A percentile compares a stretch with the other conserved stretches of the same genome.
These are phyloP conservation scores for Vigna reflexopilosa DNA, from an alignment of 306 rosid species.

Conservation along the genomic window DNA sequence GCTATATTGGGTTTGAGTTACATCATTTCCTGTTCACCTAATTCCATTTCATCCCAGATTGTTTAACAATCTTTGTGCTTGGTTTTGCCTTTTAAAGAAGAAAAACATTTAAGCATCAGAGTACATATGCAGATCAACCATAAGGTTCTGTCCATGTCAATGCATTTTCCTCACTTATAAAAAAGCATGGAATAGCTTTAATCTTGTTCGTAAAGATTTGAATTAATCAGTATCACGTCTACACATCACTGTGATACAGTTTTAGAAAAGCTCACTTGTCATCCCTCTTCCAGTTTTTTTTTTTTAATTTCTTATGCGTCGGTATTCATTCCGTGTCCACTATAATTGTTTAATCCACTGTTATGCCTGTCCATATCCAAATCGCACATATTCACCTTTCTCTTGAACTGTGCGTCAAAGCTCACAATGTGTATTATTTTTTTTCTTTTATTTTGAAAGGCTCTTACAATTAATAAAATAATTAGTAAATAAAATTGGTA, in stretches of 20 bases:
- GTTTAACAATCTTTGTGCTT: conserved; percentile 7
- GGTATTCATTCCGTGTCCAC: conserved; percentile 18
- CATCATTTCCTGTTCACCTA: conserved; percentile 13
- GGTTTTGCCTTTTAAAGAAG: conserved; percentile 26
- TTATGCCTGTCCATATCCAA: background rate
- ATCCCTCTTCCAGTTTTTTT: conserved; percentile 7
- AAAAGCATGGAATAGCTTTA: conserved; percentile 2
- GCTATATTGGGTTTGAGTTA: conserved; percentile 7
- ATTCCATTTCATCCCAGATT: background rate
- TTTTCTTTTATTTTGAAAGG: background rate
- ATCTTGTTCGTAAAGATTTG: background rate
- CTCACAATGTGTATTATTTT: background rate
- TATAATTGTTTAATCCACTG: conserved; percentile 1
- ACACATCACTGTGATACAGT: conserved; percentile 10
- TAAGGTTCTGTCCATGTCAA: conserved; percentile 1
- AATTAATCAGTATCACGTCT: conserved; percentile 3
- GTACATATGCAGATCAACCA: conserved; percentile 13
- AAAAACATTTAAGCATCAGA: conserved; percentile 17
- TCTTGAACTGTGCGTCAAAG: background rate
- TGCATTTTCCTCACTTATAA: conserved; percentile 1
- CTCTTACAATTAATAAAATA: background rate
- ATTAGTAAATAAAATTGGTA: background rate
- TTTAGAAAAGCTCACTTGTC: background rate
- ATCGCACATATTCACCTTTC: conserved; percentile 13
- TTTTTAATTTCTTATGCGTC: background rate